Conservation (phyloP, 345 rosid genomes). For the Orychophragmus violaceus region DNA sequence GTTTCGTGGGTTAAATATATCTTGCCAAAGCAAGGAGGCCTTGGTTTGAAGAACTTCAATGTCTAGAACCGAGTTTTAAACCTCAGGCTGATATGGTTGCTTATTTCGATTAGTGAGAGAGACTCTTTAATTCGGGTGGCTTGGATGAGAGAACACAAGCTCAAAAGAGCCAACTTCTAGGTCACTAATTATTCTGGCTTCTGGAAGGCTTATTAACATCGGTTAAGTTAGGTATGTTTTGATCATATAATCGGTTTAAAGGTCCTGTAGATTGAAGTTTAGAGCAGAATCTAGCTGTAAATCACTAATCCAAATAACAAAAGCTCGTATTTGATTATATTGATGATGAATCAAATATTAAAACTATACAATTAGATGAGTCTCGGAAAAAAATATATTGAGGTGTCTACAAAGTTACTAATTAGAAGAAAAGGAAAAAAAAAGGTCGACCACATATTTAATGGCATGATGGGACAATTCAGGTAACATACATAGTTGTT, state of each 20-base stretch:
- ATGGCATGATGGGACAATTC: conserved; percentile 12
- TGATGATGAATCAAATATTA: not conserved
- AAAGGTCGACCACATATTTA: not conserved
- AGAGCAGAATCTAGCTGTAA: not conserved
- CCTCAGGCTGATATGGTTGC: no score
- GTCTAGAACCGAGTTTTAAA: no score
- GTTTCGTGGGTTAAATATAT: no score
- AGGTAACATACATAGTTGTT: conserved; percentile 24
- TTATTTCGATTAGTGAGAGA: no score
- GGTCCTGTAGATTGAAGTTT: not conserved
- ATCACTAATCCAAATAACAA: not conserved
- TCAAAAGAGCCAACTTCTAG: no score
- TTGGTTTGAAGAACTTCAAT: no score
- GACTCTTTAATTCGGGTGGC: no score
- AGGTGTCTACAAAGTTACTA: not conserved
- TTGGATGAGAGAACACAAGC: no score
- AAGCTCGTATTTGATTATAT: not conserved
- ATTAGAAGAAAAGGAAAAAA: not conserved
- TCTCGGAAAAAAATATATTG: not conserved
- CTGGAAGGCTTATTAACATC: no score
- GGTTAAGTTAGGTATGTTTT: not conserved
- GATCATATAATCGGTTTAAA: not conserved
- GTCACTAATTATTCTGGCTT: no score
- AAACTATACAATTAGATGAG: not conserved
- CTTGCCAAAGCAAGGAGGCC: no score